A percentile compares a stretch with the other conserved stretches of the same genome.
phyloP scores from a whole-genome alignment of 305 asterid genomes.

The Nicotiana rustica region DNA sequence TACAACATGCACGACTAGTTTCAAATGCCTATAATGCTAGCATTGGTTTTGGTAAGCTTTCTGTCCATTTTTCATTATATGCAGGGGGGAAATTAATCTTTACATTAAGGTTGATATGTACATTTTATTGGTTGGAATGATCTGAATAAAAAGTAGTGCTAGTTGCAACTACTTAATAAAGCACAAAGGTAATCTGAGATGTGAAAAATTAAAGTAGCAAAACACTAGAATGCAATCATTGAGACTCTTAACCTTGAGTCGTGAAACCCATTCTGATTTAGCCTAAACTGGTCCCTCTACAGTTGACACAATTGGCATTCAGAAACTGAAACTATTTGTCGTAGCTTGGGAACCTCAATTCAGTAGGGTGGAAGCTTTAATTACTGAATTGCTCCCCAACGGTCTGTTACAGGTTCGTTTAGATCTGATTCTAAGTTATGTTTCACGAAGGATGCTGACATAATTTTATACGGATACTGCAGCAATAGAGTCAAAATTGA shows the following conservation, averaged over 20 bases:
- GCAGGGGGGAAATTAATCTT: neutral
- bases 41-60: constrained; percentile 6
- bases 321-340: too few species aligned
- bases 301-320: too few species aligned
- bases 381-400: neutral
- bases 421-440: neutral
- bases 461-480: neutral
- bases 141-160: neutral
- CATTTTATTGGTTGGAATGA: neutral
- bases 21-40: neutral
- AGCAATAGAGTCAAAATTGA: too few species aligned
- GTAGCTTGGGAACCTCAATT: too few species aligned
- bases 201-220: too few species aligned
- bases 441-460: neutral
- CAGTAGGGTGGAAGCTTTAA: neutral
- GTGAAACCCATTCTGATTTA: too few species aligned
- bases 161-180: neutral
- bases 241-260: too few species aligned
- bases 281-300: too few species aligned
- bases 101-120: neutral
- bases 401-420: neutral
- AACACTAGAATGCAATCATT: too few species aligned
- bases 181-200: too few species aligned
- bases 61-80: neutral
- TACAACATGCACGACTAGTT: constrained; percentile 19